These are phyloP conservation scores for Rhizophora apiculata DNA, from an alignment of 345 rosid genomes.

Conservation along the genomic window DNA sequence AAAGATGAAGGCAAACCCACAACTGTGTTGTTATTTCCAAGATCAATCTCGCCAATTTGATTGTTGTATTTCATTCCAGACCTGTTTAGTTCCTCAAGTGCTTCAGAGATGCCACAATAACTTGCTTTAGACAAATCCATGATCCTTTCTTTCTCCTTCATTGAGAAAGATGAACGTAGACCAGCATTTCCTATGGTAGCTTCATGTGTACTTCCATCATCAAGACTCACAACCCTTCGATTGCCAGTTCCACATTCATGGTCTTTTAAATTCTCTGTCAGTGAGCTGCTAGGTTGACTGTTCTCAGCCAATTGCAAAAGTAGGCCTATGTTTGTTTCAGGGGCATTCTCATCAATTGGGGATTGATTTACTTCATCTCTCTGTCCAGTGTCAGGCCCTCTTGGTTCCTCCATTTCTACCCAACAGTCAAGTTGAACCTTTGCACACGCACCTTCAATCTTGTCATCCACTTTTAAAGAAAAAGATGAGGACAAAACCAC, in stretches of 20 bases:
- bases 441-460: background rate
- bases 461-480: background rate
- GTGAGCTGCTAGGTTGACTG: constrained; percentile 1
- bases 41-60: background rate
- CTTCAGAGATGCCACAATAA: background rate
- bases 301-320: background rate
- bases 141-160: background rate
- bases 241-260: background rate
- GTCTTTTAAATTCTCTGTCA: constrained; percentile 3
- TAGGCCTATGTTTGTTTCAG: background rate
- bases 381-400: background rate
- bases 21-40: background rate
- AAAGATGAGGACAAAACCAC: background rate
- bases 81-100: constrained; percentile 2
- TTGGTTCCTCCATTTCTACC: background rate
- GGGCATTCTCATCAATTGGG: background rate
- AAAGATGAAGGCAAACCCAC: background rate
- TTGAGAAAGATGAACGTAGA: background rate
- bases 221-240: background rate
- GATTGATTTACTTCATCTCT: background rate
- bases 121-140: background rate
- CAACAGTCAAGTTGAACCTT: background rate
- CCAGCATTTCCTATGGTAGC: background rate
- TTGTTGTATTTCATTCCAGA: background rate
- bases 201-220: background rate